Base-by-base conservation (phyloP, 768 basidiomycete species). In the Mycena belliarum region DNA sequence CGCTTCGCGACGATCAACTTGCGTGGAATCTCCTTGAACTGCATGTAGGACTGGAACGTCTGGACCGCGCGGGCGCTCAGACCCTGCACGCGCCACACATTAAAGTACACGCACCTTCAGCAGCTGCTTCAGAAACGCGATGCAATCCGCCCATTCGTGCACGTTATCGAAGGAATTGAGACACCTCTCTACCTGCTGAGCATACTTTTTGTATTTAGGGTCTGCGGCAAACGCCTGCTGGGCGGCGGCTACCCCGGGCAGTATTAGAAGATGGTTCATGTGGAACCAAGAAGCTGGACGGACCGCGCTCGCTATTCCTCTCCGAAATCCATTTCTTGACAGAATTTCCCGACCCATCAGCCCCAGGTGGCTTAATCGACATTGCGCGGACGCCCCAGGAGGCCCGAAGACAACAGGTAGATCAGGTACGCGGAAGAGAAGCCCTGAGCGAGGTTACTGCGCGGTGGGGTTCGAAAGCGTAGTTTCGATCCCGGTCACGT, bases 131-230 rank as follows among this genome's bases (percentile, higher is more conserved):
- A 99, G 73, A 75, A 98, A 99, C 38, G 95, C 89, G 69, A 97
- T 98, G 71, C 95, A 98, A 76, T 99, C 97, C 58, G 97, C 95
- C 97, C 97, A 99, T 76, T 99, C 97, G 55, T 96, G 93, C 57
- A 97, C 93, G 67, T 86, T 92, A 68, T 97, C 95, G 68, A 99
- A 98, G 2, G 93, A 88, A 60, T 87, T 89, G 45, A 99, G 79
- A 65, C 91, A 93, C 74, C 89, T 89, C 70, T 99, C 97, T 46
- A 99, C 92, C 66, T 93, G 91, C 53, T 89, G 86, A 0, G 87
- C 79, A 74, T 94, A 98, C 74, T 97, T 97, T 78, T 91, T 93
- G 77, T 86, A 97, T 71, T 95, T 95, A 15, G 93, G 90, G 76
- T 98, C 95, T 10, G 87, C 83, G 25, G 85, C 81, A 66, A 85